These are phyloP conservation scores for Decorospora gaudefroyi DNA, from an alignment of 2,329 filamentous ascomycete species.

Conservation along the genomic window DNA sequence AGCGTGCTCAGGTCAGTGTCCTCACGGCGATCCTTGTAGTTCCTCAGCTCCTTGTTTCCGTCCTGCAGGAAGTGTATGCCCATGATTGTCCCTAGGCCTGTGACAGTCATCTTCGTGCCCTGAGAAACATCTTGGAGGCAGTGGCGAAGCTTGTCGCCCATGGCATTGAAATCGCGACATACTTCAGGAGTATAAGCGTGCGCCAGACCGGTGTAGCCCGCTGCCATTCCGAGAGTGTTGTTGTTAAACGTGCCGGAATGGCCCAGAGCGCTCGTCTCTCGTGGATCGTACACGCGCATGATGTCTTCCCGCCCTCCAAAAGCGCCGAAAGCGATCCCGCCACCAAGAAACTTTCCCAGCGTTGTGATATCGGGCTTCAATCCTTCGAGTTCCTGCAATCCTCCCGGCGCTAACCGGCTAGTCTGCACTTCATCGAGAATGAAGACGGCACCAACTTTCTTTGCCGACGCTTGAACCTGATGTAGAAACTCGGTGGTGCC, in stretches of 20 bases:
- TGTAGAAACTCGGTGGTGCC: slow-evolving; percentile 58
- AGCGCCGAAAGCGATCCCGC: slow-evolving; percentile 67
- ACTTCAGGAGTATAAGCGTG: slow-evolving; percentile 45
- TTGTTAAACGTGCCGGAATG: slow-evolving; percentile 73
- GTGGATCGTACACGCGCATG: slow-evolving; percentile 63
- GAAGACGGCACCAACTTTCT: slow-evolving; percentile 60
- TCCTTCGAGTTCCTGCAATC: slow-evolving; percentile 26
- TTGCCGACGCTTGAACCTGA: slow-evolving; percentile 56
- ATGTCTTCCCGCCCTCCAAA: slow-evolving; percentile 66
- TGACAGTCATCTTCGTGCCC: slow-evolving; percentile 46
- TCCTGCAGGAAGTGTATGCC: slow-evolving; percentile 45
- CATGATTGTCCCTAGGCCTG: slow-evolving; percentile 46
- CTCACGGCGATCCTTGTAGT: slow-evolving; percentile 33
- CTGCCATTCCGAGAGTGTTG: slow-evolving; percentile 64
- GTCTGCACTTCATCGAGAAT: slow-evolving; percentile 66
- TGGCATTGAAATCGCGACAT: slow-evolving; percentile 34
- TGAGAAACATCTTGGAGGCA: slow-evolving; percentile 31
- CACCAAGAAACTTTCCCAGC: slow-evolving; percentile 69
- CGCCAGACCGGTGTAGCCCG: slow-evolving; percentile 53
- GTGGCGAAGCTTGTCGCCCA: slow-evolving; percentile 40
- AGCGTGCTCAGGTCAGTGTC: slow-evolving; percentile 39
- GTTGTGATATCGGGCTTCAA: slow-evolving; percentile 56
- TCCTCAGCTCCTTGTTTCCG: slow-evolving; percentile 35
- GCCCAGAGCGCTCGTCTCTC: slow-evolving; percentile 48
- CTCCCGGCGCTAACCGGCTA: slow-evolving; percentile 27